Evolutionary conservation across 176 grass and related monocot species (phyloP), one percentile per base, ranked within the genome.

Genomic region (Lolium perenne): DNA sequence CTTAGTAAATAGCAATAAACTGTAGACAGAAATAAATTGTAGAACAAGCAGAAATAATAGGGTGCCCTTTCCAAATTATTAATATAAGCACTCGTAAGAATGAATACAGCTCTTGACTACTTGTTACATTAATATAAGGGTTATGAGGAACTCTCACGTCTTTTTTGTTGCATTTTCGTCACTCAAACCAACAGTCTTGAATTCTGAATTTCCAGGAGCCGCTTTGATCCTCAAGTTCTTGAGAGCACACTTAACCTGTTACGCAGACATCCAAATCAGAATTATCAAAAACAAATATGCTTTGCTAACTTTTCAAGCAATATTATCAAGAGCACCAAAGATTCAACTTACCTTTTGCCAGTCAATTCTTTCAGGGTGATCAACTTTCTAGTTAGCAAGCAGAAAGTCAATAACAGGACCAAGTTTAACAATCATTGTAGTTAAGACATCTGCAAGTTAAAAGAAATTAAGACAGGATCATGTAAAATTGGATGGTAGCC

Each of bases 141-240:
- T 1, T 55, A 77, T 15, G 22, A 35, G 59, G 10, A 48, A 66
- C 8, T 26, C 29, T 83, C 88, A 97, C 93, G 29, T 89, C 0
- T 22, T 90, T 90, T 76, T 97, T 50, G 1, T 93, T 85, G 83
- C 95, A 97, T 14, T 79, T 94, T 47, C 35, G 22, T 95, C 93
- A 40, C 93, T 97, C 66, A 97, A 85, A 47, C 95, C 93, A 87
- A 92, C 21, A 73, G 95, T 92, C 79, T 95, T 97, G 83, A 88
- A 93, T 38, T 97, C 93, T 77, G 76, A 57, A 85, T 95, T 97
- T 66, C 61, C 53, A 70, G 86, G 91, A 61, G 68, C 71, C 2
- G 91, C 80, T 71, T 80, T 93, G 22, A 97, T 68, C 71, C 95
- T 86, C 80, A 97, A 64, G 69, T 91, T 93, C 83, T 88, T 93